Evolutionary conservation across 352 stramenopile species (phyloP).

Genomic region (Phytopythium oedochilum): DNA sequence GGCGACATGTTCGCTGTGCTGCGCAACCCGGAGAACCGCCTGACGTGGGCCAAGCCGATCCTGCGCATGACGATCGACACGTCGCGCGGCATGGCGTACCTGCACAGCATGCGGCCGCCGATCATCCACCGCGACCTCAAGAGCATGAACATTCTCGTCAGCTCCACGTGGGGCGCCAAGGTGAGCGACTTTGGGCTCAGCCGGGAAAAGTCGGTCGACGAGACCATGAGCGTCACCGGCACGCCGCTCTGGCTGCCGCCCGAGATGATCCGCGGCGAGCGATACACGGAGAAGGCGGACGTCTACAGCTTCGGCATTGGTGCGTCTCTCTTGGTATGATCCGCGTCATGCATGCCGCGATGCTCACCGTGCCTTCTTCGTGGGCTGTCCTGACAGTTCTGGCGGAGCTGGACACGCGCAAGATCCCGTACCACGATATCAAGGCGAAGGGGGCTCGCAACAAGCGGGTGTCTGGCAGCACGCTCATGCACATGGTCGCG

Average conservation of each 20-base stretch:
- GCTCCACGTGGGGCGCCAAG: conserved; percentile 87
- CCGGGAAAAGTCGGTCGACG: conserved; percentile 93
- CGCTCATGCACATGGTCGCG: conserved; percentile 88
- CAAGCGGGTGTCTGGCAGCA: conserved; percentile 83
- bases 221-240: conserved; percentile 92
- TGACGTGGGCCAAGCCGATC: conserved; percentile 85
- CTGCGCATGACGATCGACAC: conserved; percentile 88
- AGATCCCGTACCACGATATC: conserved; percentile 87
- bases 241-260: conserved; percentile 82
- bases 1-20: conserved; percentile 81
- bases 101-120: conserved; percentile 96
- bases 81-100: conserved; percentile 95
- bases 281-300: conserved; percentile 86
- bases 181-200: conserved; percentile 98
- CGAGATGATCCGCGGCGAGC: conserved; percentile 87
- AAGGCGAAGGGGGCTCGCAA: conserved; percentile 78
- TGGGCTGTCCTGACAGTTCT: conserved; percentile 36
- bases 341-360: too few relatives aligned
- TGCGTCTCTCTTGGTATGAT: too few relatives aligned
- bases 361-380: too few relatives aligned
- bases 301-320: conserved; percentile 88
- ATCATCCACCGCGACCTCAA: conserved; percentile 99
- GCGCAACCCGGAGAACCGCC: conserved; percentile 71
- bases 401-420: conserved; percentile 78
- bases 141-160: conserved; percentile 89